Percentiles rank a stretch among this genome's conserved stretches.
These are phyloP conservation scores for Zasmidium angulare DNA, from an alignment of 2,329 filamentous ascomycete genomes.

Conservation along the genomic window DNA sequence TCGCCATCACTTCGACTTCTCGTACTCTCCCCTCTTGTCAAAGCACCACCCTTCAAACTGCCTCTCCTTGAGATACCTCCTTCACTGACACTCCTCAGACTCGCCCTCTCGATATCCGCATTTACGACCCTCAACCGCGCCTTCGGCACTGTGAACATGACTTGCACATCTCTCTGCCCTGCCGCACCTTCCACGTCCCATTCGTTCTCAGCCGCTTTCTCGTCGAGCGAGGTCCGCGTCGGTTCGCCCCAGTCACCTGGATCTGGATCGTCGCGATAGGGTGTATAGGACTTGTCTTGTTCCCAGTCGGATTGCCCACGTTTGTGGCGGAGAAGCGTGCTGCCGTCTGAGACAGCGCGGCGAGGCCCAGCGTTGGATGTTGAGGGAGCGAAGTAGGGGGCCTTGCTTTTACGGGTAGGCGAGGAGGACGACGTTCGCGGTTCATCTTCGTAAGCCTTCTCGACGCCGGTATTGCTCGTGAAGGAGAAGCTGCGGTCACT, in stretches of 20 bases:
- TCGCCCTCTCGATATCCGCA: constrained; percentile 55
- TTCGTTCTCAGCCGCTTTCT: constrained; percentile 40
- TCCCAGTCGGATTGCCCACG: constrained; percentile 44
- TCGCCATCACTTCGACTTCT: constrained; percentile 18
- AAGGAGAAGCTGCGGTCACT: constrained; percentile 33
- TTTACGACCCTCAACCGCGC: constrained; percentile 89
- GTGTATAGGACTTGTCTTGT: constrained; percentile 23
- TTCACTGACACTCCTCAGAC: constrained; percentile 36
- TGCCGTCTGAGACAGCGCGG: constrained; percentile 46
- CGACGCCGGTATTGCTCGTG: constrained; percentile 15
- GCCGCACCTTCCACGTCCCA: constrained; percentile 54
- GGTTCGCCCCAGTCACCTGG: constrained; percentile 37
- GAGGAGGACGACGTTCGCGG: constrained; percentile 25
- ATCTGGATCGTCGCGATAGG: constrained; percentile 34
- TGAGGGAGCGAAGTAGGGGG: not conserved
- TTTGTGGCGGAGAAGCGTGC: constrained; percentile 40
- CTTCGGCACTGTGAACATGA: constrained; percentile 90
- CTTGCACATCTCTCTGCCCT: constrained; percentile 49
- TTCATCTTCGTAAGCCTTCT: constrained; percentile 15
- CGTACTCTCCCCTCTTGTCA: constrained; percentile 18
- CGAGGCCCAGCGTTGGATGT: constrained; percentile 30
- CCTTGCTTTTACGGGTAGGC: constrained; percentile 20
- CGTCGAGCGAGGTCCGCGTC: constrained; percentile 23
- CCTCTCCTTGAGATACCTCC: constrained; percentile 24
- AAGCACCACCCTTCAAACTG: constrained; percentile 10